These are phyloP conservation scores for Mycena crocata DNA, from an alignment of 768 basidiomycete species.

Conservation along the genomic window DNA sequence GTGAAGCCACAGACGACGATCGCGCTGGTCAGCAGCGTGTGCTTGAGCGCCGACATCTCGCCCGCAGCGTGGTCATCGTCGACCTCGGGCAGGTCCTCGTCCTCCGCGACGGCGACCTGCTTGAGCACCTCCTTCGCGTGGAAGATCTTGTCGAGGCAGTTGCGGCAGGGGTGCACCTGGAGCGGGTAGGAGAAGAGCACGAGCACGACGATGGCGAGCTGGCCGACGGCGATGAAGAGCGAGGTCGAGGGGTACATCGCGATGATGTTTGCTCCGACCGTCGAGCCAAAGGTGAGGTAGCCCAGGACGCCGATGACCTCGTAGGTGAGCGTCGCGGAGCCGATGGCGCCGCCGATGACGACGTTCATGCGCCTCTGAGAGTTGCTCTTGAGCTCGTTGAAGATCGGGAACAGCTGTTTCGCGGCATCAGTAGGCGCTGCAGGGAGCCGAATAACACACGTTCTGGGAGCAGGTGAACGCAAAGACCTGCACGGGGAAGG, in stretches of 20 bases:
- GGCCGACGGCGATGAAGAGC: slow-evolving; percentile 91
- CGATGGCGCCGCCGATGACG: slow-evolving; percentile 90
- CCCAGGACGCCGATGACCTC: slow-evolving; percentile 91
- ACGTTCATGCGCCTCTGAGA: slow-evolving; percentile 86
- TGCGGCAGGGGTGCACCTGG: slow-evolving; percentile 94
- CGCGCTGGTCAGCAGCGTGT: slow-evolving; percentile 72
- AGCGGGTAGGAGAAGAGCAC: slow-evolving; percentile 95
- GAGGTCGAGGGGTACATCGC: slow-evolving; percentile 95
- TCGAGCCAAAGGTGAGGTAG: slow-evolving; percentile 93
- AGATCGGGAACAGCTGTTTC: slow-evolving; percentile 88
- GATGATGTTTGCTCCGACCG: slow-evolving; percentile 92
- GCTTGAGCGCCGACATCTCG: slow-evolving; percentile 78
- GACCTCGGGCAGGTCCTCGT: slow-evolving; percentile 56
- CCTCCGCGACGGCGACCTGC: slow-evolving; percentile 52
- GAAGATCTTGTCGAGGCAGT: slow-evolving; percentile 93
- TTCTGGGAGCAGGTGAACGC: slow-evolving; percentile 95
- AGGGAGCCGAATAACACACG: slow-evolving; percentile 56
- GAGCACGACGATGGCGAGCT: slow-evolving; percentile 90
- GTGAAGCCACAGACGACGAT: slow-evolving; percentile 76
- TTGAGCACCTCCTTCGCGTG: slow-evolving; percentile 53
- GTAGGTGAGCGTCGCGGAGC: slow-evolving; percentile 84
- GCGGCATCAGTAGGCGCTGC: slow-evolving; percentile 15
- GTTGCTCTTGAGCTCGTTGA: slow-evolving; percentile 89
- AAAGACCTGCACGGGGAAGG: slow-evolving; percentile 94
- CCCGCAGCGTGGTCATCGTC: slow-evolving; percentile 65